A percentile compares a stretch with the other conserved stretches of the same genome.
Conservation (phyloP, 1,284 basidiomycete species). For the Ceratobasidium theobromae region DNA sequence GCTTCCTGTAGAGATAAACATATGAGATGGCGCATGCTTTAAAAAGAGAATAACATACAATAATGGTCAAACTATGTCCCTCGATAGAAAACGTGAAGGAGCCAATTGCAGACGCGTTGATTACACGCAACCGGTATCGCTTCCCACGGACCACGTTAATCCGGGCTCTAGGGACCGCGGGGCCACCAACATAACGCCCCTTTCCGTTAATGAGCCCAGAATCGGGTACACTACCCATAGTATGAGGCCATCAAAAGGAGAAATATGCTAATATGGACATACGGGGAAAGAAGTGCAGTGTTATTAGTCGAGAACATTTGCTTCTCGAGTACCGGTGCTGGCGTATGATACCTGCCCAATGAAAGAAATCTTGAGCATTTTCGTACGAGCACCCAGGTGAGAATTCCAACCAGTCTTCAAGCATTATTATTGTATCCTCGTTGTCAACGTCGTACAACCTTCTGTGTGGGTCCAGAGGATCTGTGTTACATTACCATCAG, state of each 20-base stretch:
- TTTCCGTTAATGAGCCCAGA: conserved; percentile 28
- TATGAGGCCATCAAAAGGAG: neutral
- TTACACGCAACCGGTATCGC: conserved; percentile 71
- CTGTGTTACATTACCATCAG: neutral
- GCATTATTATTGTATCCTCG: conserved; percentile 7
- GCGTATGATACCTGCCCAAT: conserved; percentile 28
- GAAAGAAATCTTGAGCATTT: neutral
- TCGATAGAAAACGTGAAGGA: conserved; percentile 25
- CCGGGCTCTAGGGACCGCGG: neutral
- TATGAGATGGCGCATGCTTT: neutral
- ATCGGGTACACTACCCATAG: conserved; percentile 14
- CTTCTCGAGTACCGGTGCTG: neutral
- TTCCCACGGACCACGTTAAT: conserved; percentile 55
- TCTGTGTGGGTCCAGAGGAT: conserved; percentile 24
- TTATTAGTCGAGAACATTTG: conserved; percentile 20
- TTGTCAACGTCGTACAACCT: conserved; percentile 23
- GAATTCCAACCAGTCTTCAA: conserved; percentile 12
- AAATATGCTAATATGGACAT: neutral
- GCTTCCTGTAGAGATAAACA: neutral
- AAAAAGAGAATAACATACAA: neutral
- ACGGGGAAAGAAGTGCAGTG: conserved; percentile 13
- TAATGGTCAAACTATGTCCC: conserved; percentile 23
- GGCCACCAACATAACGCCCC: conserved; percentile 26
- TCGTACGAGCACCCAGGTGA: neutral
- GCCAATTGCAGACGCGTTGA: conserved; percentile 59